A percentile compares a stretch with the other conserved stretches of the same genome.
Evolutionary conservation across 345 rosid species (phyloP).

Genomic region (Boechera divaricarpa): DNA sequence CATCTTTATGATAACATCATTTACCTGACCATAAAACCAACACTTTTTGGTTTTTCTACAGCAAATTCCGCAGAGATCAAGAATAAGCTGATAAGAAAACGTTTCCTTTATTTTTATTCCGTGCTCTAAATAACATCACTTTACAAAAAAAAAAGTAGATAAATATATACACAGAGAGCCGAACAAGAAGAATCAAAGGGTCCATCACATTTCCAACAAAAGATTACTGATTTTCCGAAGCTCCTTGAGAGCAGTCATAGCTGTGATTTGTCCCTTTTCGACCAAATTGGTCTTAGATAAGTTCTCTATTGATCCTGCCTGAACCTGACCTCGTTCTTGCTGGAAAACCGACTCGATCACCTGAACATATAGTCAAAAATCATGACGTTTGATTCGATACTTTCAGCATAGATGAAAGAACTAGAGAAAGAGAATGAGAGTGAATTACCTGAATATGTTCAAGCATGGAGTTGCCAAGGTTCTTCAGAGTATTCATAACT

Average conservation of each 20-base stretch:
- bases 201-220: conserved; percentile 82
- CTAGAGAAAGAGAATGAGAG: conserved; percentile 3
- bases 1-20: conserved; percentile 19
- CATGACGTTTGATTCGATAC: background rate
- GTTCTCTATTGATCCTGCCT: conserved; percentile 63
- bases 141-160: conserved; percentile 54
- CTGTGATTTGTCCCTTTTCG: conserved; percentile 88
- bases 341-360: conserved; percentile 90
- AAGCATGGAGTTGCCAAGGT: conserved; percentile 89
- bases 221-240: conserved; percentile 93
- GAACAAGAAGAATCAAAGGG: conserved; percentile 22
- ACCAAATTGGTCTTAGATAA: conserved; percentile 74
- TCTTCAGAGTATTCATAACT: conserved; percentile 68
- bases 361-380: conserved; percentile 45
- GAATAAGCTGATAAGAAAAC: conserved; percentile 9
- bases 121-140: conserved; percentile 52
- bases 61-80: conserved; percentile 2
- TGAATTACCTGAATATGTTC: conserved; percentile 93
- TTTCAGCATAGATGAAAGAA: background rate
- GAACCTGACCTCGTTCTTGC: conserved; percentile 74
- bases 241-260: conserved; percentile 87
- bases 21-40: conserved; percentile 10
- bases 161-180: conserved; percentile 37
- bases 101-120: background rate
- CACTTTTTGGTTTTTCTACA: conserved; percentile 1